Percentiles rank a stretch among this genome's conserved stretches.
Conservation (phyloP, 768 basidiomycete species). For the Lepiota brunneoincarnata region DNA sequence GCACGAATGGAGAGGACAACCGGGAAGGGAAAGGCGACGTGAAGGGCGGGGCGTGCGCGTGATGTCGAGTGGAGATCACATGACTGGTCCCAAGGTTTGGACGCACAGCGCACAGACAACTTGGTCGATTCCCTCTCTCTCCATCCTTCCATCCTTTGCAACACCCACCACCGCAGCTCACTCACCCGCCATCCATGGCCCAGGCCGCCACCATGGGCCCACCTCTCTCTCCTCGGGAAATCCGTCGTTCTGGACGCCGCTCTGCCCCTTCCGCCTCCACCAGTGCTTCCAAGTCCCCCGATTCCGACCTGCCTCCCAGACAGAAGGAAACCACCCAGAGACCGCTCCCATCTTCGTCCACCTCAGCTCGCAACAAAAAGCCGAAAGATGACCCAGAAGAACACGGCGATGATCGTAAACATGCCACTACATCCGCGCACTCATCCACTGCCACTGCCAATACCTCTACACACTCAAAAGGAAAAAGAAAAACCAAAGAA, state of each 20-base stretch:
- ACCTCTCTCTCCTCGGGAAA: conserved; percentile 73
- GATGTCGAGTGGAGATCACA: conserved; percentile 12
- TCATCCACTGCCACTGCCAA: conserved; percentile 31
- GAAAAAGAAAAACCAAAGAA: conserved; percentile 57
- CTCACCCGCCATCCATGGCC: conserved; percentile 40
- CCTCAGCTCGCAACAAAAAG: conserved; percentile 49
- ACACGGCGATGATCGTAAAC: conserved; percentile 53
- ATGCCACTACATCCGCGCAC: conserved; percentile 29
- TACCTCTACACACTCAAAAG: conserved; percentile 23
- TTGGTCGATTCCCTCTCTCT: conserved; percentile 10
- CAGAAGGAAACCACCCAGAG: conserved; percentile 43
- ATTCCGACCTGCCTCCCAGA: conserved; percentile 60
- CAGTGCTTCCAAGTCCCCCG: conserved; percentile 71
- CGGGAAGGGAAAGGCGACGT: no score
- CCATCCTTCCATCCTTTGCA: neutral
- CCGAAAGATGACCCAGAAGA: conserved; percentile 75
- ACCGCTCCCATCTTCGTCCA: conserved; percentile 36
- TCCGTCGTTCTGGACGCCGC: conserved; percentile 74
- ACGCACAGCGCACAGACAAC: neutral
- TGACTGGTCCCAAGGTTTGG: neutral
- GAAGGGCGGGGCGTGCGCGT: neutral
- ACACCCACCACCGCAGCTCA: neutral
- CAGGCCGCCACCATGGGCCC: conserved; percentile 73
- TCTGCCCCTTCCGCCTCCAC: conserved; percentile 65
- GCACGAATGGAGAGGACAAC: no score